Evolutionary conservation across 768 basidiomycete species (phyloP), one percentile per base, ranked within the genome.

Genomic region (Gloeostereum incarnatum): DNA sequence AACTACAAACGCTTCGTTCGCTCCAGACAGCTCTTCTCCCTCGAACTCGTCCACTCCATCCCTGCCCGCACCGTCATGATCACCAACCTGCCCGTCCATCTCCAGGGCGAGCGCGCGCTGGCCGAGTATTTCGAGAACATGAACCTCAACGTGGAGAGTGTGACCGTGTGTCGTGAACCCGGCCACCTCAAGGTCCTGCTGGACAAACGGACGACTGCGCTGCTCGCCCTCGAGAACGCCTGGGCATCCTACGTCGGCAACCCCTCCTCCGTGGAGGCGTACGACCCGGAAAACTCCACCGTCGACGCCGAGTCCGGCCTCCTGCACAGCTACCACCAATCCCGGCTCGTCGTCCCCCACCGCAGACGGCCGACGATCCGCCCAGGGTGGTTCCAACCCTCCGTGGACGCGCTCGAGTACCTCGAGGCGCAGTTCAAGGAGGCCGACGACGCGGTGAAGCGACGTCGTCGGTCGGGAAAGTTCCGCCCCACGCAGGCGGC

Each of bases 221-320:
- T 99, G 7, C 56, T 90, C 25, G 69, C 71, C 38, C 60, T 99
- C 30, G 96, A 99, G 56, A 56, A 56, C 3, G 86, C 84, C 5
- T 98, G 94, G 94, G 77, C 81, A 13, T 69, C 74, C 33, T 98
- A 91, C 54, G 85, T 98, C 6, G 94, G 94, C 2, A 98, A 98
- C 53, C 94, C 94, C 0, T 91, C 88, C 45, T 73, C 76, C 0
- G 76, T 91, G 33, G 82, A 83, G 49, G 78, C 78, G 20, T 89
- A 91, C 49, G 81, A 90, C 50, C 81, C 82, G 11, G 78, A 78
- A 49, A 68, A 71, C n/a, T 69, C 65, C 27, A 68, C 59, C 2
- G 50, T 63, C 35, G 82, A 81, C 37, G 55, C 65, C 4, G 69
- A 72, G 22, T 41, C 72, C 9, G 57, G 75, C 40, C 75, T 80